A percentile compares a stretch with the other conserved stretches of the same genome.
These are phyloP conservation scores for Epichloe typhina DNA, from an alignment of 2,329 filamentous ascomycete species.

Conservation along the genomic window DNA sequence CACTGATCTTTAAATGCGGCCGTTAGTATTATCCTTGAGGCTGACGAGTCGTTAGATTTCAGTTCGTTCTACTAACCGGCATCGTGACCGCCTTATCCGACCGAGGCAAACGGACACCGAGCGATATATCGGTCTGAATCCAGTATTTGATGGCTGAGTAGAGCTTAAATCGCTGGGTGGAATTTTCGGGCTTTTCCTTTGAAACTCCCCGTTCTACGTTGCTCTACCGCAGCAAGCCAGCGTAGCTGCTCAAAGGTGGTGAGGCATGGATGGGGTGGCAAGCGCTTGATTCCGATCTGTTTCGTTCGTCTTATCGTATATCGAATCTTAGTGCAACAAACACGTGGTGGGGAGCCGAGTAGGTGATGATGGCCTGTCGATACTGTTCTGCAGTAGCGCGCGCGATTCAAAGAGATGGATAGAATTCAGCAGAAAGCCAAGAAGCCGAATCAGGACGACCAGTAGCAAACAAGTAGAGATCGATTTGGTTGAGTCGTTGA, in stretches of 20 bases:
- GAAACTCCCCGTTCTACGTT: not conserved
- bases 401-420: not conserved
- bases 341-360: not conserved
- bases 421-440: not conserved
- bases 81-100: slow-evolving; percentile 11
- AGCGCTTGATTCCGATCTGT: not conserved
- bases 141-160: not conserved
- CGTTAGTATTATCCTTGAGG: not conserved
- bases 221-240: slow-evolving; percentile 1
- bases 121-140: not conserved
- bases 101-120: not conserved
- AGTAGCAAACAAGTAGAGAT: not conserved
- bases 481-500: not conserved
- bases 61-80: slow-evolving; percentile 16
- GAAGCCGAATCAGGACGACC: not conserved
- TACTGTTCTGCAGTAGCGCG: not conserved
- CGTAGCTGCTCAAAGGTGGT: not conserved
- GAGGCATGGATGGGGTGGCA: slow-evolving; percentile 1
- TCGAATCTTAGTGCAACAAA: not conserved
- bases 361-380: not conserved
- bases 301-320: not conserved
- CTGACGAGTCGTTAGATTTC: not conserved
- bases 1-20: slow-evolving; percentile 17
- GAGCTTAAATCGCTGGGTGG: not conserved
- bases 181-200: not conserved